Evolutionary conservation across 129 eudicot genomes (phyloP), one percentile per base, ranked within the genome.

Genomic region (Artemisia tridentata): DNA sequence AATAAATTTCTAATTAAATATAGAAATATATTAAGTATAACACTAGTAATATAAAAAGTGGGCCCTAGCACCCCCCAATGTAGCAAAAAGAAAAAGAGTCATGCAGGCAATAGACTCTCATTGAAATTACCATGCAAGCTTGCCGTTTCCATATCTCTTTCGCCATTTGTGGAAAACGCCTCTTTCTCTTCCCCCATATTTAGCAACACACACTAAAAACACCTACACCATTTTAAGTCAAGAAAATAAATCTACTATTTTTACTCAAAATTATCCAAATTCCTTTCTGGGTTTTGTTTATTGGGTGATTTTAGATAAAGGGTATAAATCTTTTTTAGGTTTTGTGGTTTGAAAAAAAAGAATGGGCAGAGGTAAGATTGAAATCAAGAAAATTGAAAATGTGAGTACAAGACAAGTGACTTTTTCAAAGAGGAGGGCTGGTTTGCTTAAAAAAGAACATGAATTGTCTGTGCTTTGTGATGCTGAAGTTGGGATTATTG

Each of bases 291-390:
- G 83, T 18, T 79, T 5, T 57, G 51, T 61, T 63, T 52, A 57
- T 69, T 75, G 52, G 23, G 56, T 43, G 21, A 27, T 73, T 73
- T 76, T 68, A 67, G 50, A 53, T 31, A n/a, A 14, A 11, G 81
- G 50, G 25, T 17, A 23, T 45, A 43, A 47, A 9, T 53, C 25
- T 12, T 60, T 57, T 18, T 64, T 29, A 14, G 50, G 10, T 4
- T 61, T 72, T 15, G 31, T 16, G 0, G 14, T 16, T 55, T 55
- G 34, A 58, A 58, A 50, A 3, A 19, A 18, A 18, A 45, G 31
- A 52, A 91, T 92, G 98, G 98, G 96, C 23, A 71, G 96, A 45
- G 96, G 96, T 0, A 92, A 86, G 63, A 88, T 88, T 68, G 95
- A 92, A 60, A 92, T 88, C 18, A 92, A 92, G 84, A 88, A 84